A percentile compares a stretch with the other conserved stretches of the same genome.
These are phyloP conservation scores for Colletotrichum sidae DNA, from an alignment of 2,329 filamentous ascomycete genomes.

Conservation along the genomic window DNA sequence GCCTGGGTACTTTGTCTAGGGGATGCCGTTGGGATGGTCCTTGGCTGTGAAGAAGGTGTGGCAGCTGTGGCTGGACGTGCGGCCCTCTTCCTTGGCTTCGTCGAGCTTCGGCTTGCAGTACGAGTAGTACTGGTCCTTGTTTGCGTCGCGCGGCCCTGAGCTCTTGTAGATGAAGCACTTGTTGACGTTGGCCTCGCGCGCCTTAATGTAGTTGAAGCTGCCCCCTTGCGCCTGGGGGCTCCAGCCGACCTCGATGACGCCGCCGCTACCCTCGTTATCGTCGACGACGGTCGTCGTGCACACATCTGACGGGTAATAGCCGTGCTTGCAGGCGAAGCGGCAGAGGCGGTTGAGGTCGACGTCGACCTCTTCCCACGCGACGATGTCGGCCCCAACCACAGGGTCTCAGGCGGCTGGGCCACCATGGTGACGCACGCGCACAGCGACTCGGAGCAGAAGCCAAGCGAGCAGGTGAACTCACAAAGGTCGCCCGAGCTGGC, in stretches of 20 bases:
- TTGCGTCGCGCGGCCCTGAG: neutral
- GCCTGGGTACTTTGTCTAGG: neutral
- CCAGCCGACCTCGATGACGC: neutral
- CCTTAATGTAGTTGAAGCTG: slow-evolving; percentile 4
- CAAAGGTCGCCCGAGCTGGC: slow-evolving; percentile 32
- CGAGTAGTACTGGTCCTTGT: neutral
- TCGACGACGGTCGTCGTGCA: slow-evolving; percentile 22
- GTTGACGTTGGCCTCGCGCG: neutral
- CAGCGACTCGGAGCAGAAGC: slow-evolving; percentile 36
- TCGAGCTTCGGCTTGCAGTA: slow-evolving; percentile 12
- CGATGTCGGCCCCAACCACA: slow-evolving; percentile 38
- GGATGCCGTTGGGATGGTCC: slow-evolving; percentile 6
- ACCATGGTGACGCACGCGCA: slow-evolving; percentile 32
- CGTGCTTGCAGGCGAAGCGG: slow-evolving; percentile 39
- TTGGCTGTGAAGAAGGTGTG: neutral
- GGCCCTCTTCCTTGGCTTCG: slow-evolving; percentile 13
- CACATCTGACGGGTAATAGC: slow-evolving; percentile 37
- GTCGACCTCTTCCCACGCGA: slow-evolving; percentile 37
- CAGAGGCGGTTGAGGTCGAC: slow-evolving; percentile 39
- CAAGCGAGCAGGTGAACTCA: slow-evolving; percentile 34
- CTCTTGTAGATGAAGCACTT: slow-evolving; percentile 13
- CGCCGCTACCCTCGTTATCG: slow-evolving; percentile 1
- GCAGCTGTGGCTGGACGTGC: slow-evolving; percentile 19
- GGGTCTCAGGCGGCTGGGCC: neutral
- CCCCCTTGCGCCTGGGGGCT: neutral